phyloP scores from a whole-genome alignment of 2,329 filamentous ascomycete genomes.

The Ceratocystis lukuohia region DNA sequence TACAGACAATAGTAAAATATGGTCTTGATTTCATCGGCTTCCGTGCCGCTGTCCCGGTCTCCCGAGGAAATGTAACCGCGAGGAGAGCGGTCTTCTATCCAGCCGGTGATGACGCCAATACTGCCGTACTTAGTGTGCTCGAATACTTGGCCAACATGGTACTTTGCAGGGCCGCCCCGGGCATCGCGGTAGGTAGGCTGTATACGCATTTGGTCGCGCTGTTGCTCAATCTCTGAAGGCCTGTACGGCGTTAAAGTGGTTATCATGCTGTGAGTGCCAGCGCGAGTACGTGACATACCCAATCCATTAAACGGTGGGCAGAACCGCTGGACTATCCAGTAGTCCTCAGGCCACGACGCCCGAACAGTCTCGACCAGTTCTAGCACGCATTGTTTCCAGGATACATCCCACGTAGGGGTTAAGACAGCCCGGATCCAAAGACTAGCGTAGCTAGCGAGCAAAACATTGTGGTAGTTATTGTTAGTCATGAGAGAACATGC shows the following conservation, averaged over 20 bases:
- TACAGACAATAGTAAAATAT: conserved; percentile 81
- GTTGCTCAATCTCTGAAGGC: conserved; percentile 28
- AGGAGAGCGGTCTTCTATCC: conserved; percentile 40
- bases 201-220: conserved; percentile 31
- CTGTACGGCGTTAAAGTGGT: conserved; percentile 15
- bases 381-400: background rate
- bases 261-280: conserved; percentile 21
- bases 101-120: conserved; percentile 74
- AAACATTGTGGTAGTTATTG: conserved; percentile 9
- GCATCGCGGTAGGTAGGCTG: conserved; percentile 4
- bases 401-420: conserved; percentile 8
- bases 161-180: conserved; percentile 26
- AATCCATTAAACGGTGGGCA: conserved; percentile 1
- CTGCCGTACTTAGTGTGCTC: conserved; percentile 69
- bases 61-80: background rate
- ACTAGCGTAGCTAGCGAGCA: conserved; percentile 10
- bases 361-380: conserved; percentile 7
- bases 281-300: background rate
- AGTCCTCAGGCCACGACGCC: conserved; percentile 12
- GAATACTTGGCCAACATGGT: conserved; percentile 71
- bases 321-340: conserved; percentile 19
- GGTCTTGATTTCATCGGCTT: conserved; percentile 39
- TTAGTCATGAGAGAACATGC: conserved; percentile 7
- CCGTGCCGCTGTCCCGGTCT: conserved; percentile 22
- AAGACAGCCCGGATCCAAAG: conserved; percentile 14